A percentile compares a stretch with the other conserved stretches of the same genome.
Conservation (phyloP, 2,329 filamentous ascomycete species). For the Sarocladium strictum region DNA sequence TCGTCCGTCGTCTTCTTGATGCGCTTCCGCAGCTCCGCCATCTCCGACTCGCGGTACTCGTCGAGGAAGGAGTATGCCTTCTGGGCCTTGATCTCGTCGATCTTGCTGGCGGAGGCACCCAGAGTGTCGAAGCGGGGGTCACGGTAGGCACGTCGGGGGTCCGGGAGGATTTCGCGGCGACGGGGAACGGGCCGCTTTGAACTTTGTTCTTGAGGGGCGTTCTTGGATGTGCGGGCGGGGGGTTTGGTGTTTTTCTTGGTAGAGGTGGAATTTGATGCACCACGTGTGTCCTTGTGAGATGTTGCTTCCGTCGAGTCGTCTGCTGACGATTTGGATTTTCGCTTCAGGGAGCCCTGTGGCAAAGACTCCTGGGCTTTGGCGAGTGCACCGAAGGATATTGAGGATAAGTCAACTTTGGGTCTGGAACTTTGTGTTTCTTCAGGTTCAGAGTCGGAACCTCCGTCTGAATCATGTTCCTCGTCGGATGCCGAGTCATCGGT, state of each 20-base stretch:
- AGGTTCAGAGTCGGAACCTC: conserved; percentile 14
- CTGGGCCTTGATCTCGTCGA: conserved; percentile 53
- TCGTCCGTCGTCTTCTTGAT: conserved; percentile 62
- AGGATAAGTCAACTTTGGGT: conserved; percentile 38
- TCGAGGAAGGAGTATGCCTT: conserved; percentile 84
- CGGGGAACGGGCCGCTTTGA: conserved; percentile 81
- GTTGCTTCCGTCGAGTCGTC: conserved; percentile 13
- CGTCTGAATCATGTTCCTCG: conserved; percentile 22
- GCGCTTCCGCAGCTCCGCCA: conserved; percentile 63
- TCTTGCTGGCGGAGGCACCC: conserved; percentile 27
- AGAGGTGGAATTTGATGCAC: not conserved
- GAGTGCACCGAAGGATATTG: conserved; percentile 83
- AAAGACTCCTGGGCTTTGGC: conserved; percentile 77
- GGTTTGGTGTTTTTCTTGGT: conserved; percentile 14
- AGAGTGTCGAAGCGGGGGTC: conserved; percentile 85
- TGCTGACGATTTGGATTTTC: conserved; percentile 24
- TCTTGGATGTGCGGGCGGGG: conserved; percentile 60
- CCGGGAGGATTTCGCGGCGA: conserved; percentile 63
- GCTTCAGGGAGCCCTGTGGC: conserved; percentile 23
- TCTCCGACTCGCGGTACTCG: conserved; percentile 79
- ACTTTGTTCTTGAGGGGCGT: conserved; percentile 78
- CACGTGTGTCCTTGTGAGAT: conserved; percentile 8
- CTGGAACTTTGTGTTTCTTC: not conserved
- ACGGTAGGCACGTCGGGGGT: conserved; percentile 54
- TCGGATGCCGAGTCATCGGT: conserved; percentile 11